Conservation (phyloP, 2,329 filamentous ascomycete species). For the Alternaria hordeiaustralica region DNA sequence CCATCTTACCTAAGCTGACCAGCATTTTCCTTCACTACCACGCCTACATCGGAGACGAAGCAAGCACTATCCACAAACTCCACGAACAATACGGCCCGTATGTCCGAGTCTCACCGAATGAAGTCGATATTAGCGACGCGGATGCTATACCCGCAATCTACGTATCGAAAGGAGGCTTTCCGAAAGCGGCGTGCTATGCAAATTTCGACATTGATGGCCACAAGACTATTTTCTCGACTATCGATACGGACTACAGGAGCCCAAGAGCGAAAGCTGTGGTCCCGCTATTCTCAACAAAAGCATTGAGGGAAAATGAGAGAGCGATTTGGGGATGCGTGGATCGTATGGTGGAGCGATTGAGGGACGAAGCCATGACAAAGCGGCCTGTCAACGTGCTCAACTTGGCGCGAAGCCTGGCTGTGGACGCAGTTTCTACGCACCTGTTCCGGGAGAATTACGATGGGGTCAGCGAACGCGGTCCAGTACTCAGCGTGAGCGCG, state of each 20-base stretch:
- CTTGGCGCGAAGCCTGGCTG: conserved; percentile 56
- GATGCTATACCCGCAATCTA: conserved; percentile 59
- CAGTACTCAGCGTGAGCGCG: conserved; percentile 49
- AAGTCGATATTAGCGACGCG: conserved; percentile 38
- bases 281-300: conserved; percentile 58
- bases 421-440: conserved; percentile 63
- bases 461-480: conserved; percentile 49
- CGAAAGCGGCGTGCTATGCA: conserved; percentile 58
- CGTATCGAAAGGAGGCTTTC: conserved; percentile 59
- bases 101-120: conserved; percentile 36
- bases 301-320: conserved; percentile 49
- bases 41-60: conserved; percentile 38
- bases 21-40: conserved; percentile 39
- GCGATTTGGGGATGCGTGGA: conserved; percentile 52
- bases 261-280: conserved; percentile 58
- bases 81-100: conserved; percentile 29
- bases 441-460: conserved; percentile 61
- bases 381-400: conserved; percentile 58
- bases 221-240: conserved; percentile 60
- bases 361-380: conserved; percentile 37
- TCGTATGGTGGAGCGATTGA: conserved; percentile 52
- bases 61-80: conserved; percentile 25
- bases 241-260: conserved; percentile 51
- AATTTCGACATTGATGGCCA: conserved; percentile 66
- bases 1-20: conserved; percentile 26